Percentiles rank a stretch among this genome's conserved stretches.
Conservation (phyloP, 805 yeast genomes). For the Saccharomycopsis sp. region DNA sequence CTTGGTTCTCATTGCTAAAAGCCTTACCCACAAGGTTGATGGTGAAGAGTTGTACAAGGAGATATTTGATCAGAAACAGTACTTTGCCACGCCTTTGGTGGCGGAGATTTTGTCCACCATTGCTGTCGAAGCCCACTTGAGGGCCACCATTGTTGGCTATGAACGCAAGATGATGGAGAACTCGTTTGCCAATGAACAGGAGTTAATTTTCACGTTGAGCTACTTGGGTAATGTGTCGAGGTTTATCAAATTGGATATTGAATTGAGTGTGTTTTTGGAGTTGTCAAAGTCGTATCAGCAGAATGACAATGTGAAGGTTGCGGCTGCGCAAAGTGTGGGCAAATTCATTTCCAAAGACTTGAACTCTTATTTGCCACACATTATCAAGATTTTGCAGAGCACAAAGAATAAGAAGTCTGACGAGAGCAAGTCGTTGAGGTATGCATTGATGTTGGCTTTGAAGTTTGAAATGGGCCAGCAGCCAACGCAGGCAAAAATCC, state of each 20-base stretch:
- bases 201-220: slow-evolving; percentile 12
- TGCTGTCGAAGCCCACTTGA: slow-evolving; percentile 12
- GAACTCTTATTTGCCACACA: slow-evolving; percentile 29
- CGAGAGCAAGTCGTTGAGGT: slow-evolving; percentile 16
- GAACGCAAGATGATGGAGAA: slow-evolving; percentile 9
- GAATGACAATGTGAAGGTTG: slow-evolving; percentile 32
- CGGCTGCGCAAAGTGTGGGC: slow-evolving; percentile 48
- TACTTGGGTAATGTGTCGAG: slow-evolving; percentile 18
- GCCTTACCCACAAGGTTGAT: slow-evolving; percentile 14
- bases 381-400: slow-evolving; percentile 28
- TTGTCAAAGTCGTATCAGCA: slow-evolving; percentile 13
- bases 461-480: slow-evolving; percentile 27
- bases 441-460: slow-evolving; percentile 27
- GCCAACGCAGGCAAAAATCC: no score
- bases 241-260: slow-evolving; percentile 12
- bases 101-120: slow-evolving; percentile 14
- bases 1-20: slow-evolving; percentile 3
- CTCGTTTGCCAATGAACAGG: not conserved
- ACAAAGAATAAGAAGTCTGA: slow-evolving; percentile 19
- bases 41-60: slow-evolving; percentile 15
- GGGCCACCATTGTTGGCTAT: slow-evolving; percentile 4
- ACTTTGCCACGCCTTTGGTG: not conserved
- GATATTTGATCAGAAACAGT: slow-evolving; percentile 2
- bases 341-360: slow-evolving; percentile 36
- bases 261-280: slow-evolving; percentile 12